Evolutionary conservation across 129 eudicot genomes (phyloP).

Genomic region (Lonicera japonica): DNA sequence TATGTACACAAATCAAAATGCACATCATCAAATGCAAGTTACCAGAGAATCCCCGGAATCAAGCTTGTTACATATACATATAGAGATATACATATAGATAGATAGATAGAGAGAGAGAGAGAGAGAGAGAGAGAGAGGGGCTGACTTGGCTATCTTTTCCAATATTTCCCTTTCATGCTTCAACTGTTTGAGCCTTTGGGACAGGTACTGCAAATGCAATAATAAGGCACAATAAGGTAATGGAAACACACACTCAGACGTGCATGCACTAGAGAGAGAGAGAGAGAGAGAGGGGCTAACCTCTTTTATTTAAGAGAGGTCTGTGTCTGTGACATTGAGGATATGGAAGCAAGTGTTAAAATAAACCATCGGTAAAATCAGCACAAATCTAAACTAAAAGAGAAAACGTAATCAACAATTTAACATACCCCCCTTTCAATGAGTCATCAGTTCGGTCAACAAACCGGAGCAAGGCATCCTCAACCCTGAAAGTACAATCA

Average conservation of each 20-base stretch:
- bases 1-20: background rate
- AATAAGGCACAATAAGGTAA: background rate
- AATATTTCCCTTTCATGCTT: constrained; percentile 31
- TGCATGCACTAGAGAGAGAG: background rate
- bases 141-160: constrained; percentile 28
- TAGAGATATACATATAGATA: too few relatives aligned
- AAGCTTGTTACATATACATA: too few relatives aligned
- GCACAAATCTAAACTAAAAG: background rate
- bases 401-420: background rate
- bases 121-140: background rate
- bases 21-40: background rate
- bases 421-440: constrained; percentile 31
- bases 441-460: constrained; percentile 24
- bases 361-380: background rate
- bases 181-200: constrained; percentile 22
- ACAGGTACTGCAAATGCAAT: constrained; percentile 18
- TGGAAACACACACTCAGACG: background rate
- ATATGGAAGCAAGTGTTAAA: background rate
- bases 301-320: constrained; percentile 20
- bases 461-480: constrained; percentile 31
- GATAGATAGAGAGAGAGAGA: background rate
- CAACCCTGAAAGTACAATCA: constrained; percentile 16
- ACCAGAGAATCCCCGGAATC: background rate
- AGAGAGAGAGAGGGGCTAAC: constrained; percentile 7
- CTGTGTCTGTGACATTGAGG: constrained; percentile 13